Evolutionary conservation across 2,329 filamentous ascomycete genomes (phyloP), one percentile per base, ranked within the genome.

Genomic region (Tolypocladium amazonense): DNA sequence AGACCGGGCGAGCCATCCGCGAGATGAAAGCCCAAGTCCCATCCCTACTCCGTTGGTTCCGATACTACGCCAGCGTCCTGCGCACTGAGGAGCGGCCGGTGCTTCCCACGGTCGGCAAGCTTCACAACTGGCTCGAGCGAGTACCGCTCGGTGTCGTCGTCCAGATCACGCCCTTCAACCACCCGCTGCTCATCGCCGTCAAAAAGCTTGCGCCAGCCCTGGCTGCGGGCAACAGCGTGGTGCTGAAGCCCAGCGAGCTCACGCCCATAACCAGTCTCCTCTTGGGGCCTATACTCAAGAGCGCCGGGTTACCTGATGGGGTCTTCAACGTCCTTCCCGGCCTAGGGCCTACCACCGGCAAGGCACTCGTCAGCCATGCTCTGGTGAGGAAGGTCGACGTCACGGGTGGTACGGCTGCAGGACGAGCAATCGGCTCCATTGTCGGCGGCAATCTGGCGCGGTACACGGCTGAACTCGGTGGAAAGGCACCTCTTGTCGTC

Each of bases 391-490:
- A 90, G 76, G 81, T 91, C 60, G 88, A 89, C 65, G 86, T 92
- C 66, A 91, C 88, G 43, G 88, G 88, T 52, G 88, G 87, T n/a
- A 90, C 88, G 27, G 75, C 76, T n/a, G 85, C 88, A 23, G 88
- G 87, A 6, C 79, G 85, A 60, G 81, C 82, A 41, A 88, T 91
- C 66, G 86, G 88, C 63, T 78, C 84, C 52, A 79, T 87, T 47
- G 86, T 83, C 33, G 82, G 84, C 50, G 81, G 79, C 63, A 89
- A 89, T 72, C 73, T 90, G 65, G 86, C 87, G 69, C 82, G 85
- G 66, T 86, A 86, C 65, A 89, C 86, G 43, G 84, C 88, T 33
- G 87, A 90, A 74, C 80, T 90, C 33, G 87, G 87, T 9, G 86
- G 88, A 68, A 89, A 90, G 76, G 84, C 83, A 54, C 87, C 87